These are phyloP conservation scores for Claviceps purpurea DNA, from an alignment of 2,329 filamentous ascomycete species.

Conservation along the genomic window DNA sequence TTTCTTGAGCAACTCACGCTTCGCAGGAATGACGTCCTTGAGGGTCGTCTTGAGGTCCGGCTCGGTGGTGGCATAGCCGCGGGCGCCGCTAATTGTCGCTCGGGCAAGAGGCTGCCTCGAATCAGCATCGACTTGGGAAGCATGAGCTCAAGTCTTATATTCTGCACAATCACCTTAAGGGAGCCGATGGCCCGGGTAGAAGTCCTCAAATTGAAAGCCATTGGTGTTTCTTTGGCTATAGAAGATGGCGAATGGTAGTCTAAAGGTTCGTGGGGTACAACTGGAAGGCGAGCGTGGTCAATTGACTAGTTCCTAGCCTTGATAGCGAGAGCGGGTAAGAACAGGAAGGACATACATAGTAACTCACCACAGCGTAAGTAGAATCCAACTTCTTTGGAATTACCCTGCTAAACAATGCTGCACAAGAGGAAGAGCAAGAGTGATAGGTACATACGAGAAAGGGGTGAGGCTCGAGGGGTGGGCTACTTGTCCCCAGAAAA, in stretches of 20 bases:
- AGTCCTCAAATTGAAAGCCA: conserved; percentile 52
- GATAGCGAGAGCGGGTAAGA: neutral
- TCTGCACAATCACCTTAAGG: conserved; percentile 40
- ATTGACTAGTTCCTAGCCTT: neutral
- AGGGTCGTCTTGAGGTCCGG: conserved; percentile 83
- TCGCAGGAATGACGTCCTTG: conserved; percentile 72
- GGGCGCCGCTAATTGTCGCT: conserved; percentile 19
- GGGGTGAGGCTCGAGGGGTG: neutral
- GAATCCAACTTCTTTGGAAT: neutral
- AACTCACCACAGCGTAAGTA: neutral
- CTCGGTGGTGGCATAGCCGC: conserved; percentile 65
- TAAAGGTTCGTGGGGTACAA: conserved; percentile 1
- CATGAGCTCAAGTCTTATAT: neutral
- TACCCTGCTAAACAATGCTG: no score
- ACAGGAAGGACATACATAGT: neutral
- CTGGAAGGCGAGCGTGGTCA: conserved; percentile 1
- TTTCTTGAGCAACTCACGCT: conserved; percentile 85
- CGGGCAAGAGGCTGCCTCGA: conserved; percentile 11
- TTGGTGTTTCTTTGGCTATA: conserved; percentile 19
- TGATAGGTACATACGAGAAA: neutral
- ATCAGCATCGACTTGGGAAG: neutral
- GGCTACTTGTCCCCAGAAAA: neutral
- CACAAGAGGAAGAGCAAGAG: no score
- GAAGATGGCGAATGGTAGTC: conserved; percentile 1
- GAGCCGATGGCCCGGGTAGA: conserved; percentile 50